Evolutionary conservation across 2,329 filamentous ascomycete species (phyloP), one percentile per base, ranked within the genome.

Genomic region (Metarhizium brunneum): DNA sequence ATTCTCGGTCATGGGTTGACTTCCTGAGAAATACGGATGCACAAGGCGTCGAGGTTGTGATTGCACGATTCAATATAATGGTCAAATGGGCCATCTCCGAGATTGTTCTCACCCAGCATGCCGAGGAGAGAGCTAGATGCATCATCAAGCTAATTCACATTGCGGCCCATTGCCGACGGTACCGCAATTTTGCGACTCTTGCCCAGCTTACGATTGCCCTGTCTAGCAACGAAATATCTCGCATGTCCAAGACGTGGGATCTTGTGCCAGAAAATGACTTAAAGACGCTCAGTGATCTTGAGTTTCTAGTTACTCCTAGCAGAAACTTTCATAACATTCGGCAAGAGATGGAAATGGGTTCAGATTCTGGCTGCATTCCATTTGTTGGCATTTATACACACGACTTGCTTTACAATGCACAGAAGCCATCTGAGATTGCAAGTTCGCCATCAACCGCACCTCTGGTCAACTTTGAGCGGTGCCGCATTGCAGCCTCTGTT

Each of bases 51-150:
- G 88, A 92, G 65, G 86, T 94, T 25, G 88, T 92, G 50, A 88
- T 92, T 68, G 87, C 89, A 8, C 85, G 89, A 51, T 94, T 94
- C 75, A 94, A 94, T 68, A 82, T 94, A 60, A 88, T 92, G 74
- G 88, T 92, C 58, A 92, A 92, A 68, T 94, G 89, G 89, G 86
- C 84, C 32, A 81, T 91, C 32, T 92, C 88, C 1, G 87, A 92
- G 68, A 82, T 88, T 60, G 80, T 94, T 8, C 77, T 94, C 50
- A 94, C 88, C 0, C 81, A 86, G 60, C 75, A 85, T 55, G 71
- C 86, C 11, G 82, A 86, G 58, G 89, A 94, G 70, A 80, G 89
- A 53, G 87, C 87, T 25, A 77, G 85, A 42, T 90, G 86, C 66
- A 83, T 94, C 59, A 84, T 88, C 69, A 92, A 94, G 69, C 87